Evolutionary conservation across 257 asterid species (phyloP).

Genomic region (Perilla frutescens): DNA sequence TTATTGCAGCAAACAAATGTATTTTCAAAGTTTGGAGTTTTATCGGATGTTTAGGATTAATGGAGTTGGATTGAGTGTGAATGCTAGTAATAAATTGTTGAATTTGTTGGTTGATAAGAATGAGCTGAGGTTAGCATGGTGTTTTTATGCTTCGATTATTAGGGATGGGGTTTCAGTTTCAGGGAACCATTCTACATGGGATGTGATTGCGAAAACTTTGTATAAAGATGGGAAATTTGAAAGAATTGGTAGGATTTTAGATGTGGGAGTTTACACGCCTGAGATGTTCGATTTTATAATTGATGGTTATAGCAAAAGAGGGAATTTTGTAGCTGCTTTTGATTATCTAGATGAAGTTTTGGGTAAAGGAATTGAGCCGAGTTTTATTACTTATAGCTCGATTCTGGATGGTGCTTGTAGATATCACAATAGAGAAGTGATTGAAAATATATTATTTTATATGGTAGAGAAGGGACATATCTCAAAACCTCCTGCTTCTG

Average conservation of each 20-base stretch:
- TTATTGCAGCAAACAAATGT: slow-evolving; percentile 56
- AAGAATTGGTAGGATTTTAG: slow-evolving; percentile 53
- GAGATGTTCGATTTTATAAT: slow-evolving; percentile 59
- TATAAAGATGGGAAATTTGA: slow-evolving; percentile 61
- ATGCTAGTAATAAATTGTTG: slow-evolving; percentile 57
- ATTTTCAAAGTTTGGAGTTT: slow-evolving; percentile 52
- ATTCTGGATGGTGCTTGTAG: slow-evolving; percentile 83
- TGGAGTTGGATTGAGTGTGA: slow-evolving; percentile 45
- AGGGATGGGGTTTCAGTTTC: slow-evolving; percentile 51
- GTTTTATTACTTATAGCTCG: slow-evolving; percentile 58
- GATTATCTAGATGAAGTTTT: slow-evolving; percentile 48
- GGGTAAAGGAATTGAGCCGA: slow-evolving; percentile 47
- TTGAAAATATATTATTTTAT: slow-evolving; percentile 42
- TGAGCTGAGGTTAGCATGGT: slow-evolving; percentile 64
- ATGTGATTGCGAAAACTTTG: slow-evolving; percentile 53
- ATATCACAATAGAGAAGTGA: slow-evolving; percentile 45
- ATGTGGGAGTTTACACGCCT: slow-evolving; percentile 47
- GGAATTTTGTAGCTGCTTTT: slow-evolving; percentile 70
- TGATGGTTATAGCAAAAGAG: slow-evolving; percentile 59
- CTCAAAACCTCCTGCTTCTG: slow-evolving; percentile 21
- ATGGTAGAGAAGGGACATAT: slow-evolving; percentile 58
- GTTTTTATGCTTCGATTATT: slow-evolving; percentile 63
- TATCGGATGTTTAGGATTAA: slow-evolving; percentile 46
- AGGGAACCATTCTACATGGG: slow-evolving; percentile 61
- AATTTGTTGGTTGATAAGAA: slow-evolving; percentile 51